These are phyloP conservation scores for Xylogone sp. DNA, from an alignment of 2,329 filamentous ascomycete genomes.

Conservation along the genomic window DNA sequence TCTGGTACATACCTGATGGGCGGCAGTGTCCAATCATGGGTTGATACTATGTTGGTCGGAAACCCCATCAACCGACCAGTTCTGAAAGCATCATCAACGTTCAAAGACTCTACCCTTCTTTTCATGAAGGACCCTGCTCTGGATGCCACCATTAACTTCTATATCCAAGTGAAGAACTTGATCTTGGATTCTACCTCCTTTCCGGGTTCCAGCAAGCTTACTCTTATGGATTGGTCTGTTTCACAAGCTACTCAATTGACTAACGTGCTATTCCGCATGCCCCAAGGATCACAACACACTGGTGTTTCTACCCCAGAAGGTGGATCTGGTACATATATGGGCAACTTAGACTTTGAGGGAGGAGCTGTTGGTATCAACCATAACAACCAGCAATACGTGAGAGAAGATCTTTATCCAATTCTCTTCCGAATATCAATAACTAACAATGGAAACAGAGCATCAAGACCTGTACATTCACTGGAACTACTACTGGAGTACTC, in stretches of 20 bases:
- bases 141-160: conserved; percentile 27
- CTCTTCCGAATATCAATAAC: too few relatives aligned
- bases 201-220: too few relatives aligned
- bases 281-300: conserved; percentile 23
- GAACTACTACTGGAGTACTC: conserved; percentile 1
- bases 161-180: conserved; percentile 28
- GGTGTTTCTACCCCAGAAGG: conserved; percentile 14
- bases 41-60: conserved; percentile 16
- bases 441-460: conserved; percentile 3
- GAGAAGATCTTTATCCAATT: too few relatives aligned
- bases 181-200: conserved; percentile 31
- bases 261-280: conserved; percentile 30
- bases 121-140: conserved; percentile 22
- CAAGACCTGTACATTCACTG: conserved; percentile 39
- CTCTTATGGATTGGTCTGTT: conserved; percentile 34
- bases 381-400: conserved; percentile 62
- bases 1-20: conserved; percentile 21
- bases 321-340: conserved; percentile 30
- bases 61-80: conserved; percentile 27
- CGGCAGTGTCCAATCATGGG: conserved; percentile 17
- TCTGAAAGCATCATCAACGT: conserved; percentile 23
- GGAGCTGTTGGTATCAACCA: conserved; percentile 56
- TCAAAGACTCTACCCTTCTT: conserved; percentile 25
- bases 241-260: conserved; percentile 29
- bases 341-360: conserved; percentile 55